phyloP scores from a whole-genome alignment of 2,329 filamentous ascomycete genomes.

The Pseudocercospora fuligena region DNA sequence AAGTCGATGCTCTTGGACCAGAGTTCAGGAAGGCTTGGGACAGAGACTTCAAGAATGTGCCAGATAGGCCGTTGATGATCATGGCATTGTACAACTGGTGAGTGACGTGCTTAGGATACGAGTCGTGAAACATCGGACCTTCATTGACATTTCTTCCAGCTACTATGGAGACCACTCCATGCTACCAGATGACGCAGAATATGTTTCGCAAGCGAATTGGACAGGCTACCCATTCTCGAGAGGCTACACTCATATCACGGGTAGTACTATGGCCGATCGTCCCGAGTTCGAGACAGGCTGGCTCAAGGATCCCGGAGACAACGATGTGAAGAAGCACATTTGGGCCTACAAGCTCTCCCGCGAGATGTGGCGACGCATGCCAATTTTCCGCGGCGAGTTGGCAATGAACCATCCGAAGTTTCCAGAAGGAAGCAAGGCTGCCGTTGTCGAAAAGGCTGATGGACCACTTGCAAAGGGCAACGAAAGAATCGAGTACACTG shows the following conservation, averaged over 20 bases:
- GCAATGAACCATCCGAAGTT: slow-evolving; percentile 45
- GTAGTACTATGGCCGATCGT: slow-evolving; percentile 49
- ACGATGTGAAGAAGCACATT: slow-evolving; percentile 63
- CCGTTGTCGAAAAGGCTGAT: slow-evolving; percentile 40
- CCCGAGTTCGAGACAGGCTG: slow-evolving; percentile 64
- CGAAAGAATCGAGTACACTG: slow-evolving; percentile 50
- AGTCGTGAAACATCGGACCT: not conserved
- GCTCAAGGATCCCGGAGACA: slow-evolving; percentile 58
- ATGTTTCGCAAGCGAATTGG: slow-evolving; percentile 59
- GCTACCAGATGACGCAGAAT: slow-evolving; percentile 51
- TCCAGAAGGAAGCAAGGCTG: slow-evolving; percentile 52
- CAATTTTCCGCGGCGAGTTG: slow-evolving; percentile 54
- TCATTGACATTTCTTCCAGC: slow-evolving; percentile 1
- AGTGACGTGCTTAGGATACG: slow-evolving; percentile 17
- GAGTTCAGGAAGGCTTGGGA: slow-evolving; percentile 62
- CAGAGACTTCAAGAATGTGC: slow-evolving; percentile 55
- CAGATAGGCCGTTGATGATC: slow-evolving; percentile 57
- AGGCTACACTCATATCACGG: slow-evolving; percentile 64
- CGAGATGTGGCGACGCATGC: slow-evolving; percentile 62
- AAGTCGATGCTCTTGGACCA: slow-evolving; percentile 58
- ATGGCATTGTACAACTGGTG: slow-evolving; percentile 46
- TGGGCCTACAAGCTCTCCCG: slow-evolving; percentile 71
- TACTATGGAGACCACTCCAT: slow-evolving; percentile 41
- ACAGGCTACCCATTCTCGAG: slow-evolving; percentile 66
- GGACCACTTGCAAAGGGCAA: slow-evolving; percentile 51